Evolutionary conservation across 208 protist species (phyloP).

Genomic region (Naegleria fowleri): DNA sequence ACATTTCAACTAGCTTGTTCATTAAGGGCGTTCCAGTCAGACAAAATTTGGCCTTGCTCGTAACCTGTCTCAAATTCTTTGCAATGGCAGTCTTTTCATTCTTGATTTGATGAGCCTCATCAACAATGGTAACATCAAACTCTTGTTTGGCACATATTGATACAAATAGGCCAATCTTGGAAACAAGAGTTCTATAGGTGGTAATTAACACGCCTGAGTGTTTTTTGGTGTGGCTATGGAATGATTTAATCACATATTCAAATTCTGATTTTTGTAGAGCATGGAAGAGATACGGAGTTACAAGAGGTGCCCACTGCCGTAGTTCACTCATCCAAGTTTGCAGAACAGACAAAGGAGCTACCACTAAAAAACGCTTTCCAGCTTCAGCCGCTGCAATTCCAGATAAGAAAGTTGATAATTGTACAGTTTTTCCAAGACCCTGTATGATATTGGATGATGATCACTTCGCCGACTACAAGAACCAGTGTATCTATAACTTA

Average conservation of each 20-base stretch:
- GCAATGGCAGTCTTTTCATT: constrained; percentile 89
- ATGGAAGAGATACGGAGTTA: constrained; percentile 62
- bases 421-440: constrained; percentile 93
- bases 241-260: constrained; percentile 51
- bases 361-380: constrained; percentile 73
- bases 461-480: too few relatives aligned
- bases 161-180: not conserved
- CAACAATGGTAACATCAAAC: constrained; percentile 68
- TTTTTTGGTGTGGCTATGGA: constrained; percentile 37
- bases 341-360: constrained; percentile 83
- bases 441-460: too few relatives aligned
- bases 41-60: constrained; percentile 86
- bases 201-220: constrained; percentile 72
- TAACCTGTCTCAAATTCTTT: constrained; percentile 81
- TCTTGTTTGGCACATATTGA: not conserved
- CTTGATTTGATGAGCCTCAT: constrained; percentile 93
- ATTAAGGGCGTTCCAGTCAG: constrained; percentile 51
- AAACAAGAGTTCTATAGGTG: constrained; percentile 75
- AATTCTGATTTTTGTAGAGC: constrained; percentile 34
- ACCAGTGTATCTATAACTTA: too few relatives aligned
- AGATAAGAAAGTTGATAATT: constrained; percentile 79
- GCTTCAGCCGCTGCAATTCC: constrained; percentile 62
- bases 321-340: constrained; percentile 85
- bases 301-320: constrained; percentile 76
- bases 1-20: constrained; percentile 90